Conservation (phyloP, 2,329 filamentous ascomycete species). For the Xylariaceae sp. region DNA sequence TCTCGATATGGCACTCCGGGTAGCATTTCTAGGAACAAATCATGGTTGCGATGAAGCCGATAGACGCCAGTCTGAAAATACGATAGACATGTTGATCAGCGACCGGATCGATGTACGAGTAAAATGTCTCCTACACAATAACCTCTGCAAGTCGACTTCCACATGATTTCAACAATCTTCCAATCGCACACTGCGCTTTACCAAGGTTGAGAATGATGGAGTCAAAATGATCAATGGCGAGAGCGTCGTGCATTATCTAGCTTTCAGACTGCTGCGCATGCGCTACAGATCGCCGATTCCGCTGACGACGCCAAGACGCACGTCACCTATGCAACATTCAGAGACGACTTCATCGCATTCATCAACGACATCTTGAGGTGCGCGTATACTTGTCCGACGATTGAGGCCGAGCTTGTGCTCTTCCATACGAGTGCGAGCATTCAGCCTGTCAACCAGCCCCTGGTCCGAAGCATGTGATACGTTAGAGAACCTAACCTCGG, state of each 20-base stretch:
- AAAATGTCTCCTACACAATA: neutral
- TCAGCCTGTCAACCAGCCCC: neutral
- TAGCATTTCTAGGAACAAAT: no score
- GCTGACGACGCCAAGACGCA: neutral
- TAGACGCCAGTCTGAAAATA: neutral
- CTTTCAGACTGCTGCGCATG: neutral
- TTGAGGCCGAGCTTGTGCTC: neutral
- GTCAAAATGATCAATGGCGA: neutral
- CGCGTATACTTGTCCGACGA: constrained; percentile 3
- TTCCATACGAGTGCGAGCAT: constrained; percentile 3
- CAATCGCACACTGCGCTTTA: neutral
- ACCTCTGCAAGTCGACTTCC: neutral
- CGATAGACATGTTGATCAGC: neutral
- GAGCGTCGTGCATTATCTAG: neutral
- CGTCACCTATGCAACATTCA: neutral
- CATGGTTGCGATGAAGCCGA: neutral
- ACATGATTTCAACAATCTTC: neutral
- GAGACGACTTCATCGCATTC: constrained; percentile 4
- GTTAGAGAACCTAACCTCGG: neutral
- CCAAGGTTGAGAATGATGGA: neutral
- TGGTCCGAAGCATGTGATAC: constrained; percentile 3
- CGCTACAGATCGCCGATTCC: neutral
- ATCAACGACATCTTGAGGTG: neutral
- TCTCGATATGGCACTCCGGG: no score
- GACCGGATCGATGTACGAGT: neutral